Conservation (phyloP, 257 asterid genomes). For the Leonotis leonurus region DNA sequence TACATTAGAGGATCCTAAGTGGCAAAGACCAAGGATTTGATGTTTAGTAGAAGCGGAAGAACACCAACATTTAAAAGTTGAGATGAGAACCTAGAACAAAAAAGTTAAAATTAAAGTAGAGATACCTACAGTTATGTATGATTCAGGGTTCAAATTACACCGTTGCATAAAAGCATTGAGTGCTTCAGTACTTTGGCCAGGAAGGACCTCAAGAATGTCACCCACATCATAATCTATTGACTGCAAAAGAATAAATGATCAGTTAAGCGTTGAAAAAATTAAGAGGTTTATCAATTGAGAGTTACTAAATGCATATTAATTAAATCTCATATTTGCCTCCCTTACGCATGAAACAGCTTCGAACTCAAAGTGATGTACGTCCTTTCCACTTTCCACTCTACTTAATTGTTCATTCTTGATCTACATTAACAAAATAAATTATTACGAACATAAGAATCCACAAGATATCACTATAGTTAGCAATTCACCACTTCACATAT, state of each 20-base stretch:
- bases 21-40: no score
- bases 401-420: constrained; percentile 43
- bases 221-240: constrained; percentile 76
- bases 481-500: neutral
- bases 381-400: constrained; percentile 57
- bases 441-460: neutral
- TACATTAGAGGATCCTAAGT: neutral
- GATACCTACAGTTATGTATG: constrained; percentile 67
- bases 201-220: constrained; percentile 87
- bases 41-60: neutral
- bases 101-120: constrained; percentile 17
- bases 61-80: neutral
- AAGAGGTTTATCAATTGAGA: neutral
- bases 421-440: constrained; percentile 35
- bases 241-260: constrained; percentile 31
- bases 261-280: neutral
- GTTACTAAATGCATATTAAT: neutral
- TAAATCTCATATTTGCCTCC: constrained; percentile 11
- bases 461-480: neutral
- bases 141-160: constrained; percentile 75
- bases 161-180: constrained; percentile 77
- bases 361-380: constrained; percentile 81
- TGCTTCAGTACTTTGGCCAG: constrained; percentile 67
- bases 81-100: no score
- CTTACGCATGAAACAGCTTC: constrained; percentile 93